Conservation (phyloP, 2,329 filamentous ascomycete genomes). For the Apiospora aurea region DNA sequence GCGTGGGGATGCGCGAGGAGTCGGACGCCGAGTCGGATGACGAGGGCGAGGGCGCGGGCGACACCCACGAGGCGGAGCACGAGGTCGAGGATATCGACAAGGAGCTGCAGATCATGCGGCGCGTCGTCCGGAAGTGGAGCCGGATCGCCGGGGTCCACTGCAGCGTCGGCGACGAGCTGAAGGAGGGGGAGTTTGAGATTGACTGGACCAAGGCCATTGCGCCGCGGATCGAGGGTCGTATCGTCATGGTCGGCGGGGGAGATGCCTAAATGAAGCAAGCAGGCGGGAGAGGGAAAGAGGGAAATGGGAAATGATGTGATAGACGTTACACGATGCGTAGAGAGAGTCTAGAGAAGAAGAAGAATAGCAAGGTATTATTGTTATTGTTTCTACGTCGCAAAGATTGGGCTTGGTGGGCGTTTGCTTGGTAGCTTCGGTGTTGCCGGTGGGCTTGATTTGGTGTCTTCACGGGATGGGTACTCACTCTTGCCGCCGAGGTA, state of each 20-base stretch:
- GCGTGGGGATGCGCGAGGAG: constrained; percentile 46
- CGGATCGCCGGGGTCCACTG: constrained; percentile 68
- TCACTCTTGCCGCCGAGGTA: no score
- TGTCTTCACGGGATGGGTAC: no score
- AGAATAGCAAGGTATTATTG: neutral
- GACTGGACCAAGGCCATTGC: constrained; percentile 84
- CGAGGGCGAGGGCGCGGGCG: constrained; percentile 37
- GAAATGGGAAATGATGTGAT: neutral
- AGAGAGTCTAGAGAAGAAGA: neutral
- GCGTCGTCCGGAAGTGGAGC: constrained; percentile 78
- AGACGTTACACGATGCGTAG: neutral
- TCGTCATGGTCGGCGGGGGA: constrained; percentile 53
- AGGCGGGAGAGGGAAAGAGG: no score
- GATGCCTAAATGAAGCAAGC: constrained; percentile 14
- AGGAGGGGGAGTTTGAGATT: constrained; percentile 65
- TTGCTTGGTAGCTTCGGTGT: neutral
- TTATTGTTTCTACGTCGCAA: neutral
- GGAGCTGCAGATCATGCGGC: constrained; percentile 70
- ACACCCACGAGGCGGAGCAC: constrained; percentile 34
- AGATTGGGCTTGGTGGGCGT: neutral
- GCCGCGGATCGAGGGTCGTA: constrained; percentile 79
- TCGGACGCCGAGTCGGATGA: constrained; percentile 49
- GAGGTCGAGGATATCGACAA: constrained; percentile 54
- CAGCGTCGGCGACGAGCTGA: constrained; percentile 60
- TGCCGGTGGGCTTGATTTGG: neutral